These are phyloP conservation scores for Microdochium trichocladiopsis DNA, from an alignment of 2,329 filamentous ascomycete genomes.

Conservation along the genomic window DNA sequence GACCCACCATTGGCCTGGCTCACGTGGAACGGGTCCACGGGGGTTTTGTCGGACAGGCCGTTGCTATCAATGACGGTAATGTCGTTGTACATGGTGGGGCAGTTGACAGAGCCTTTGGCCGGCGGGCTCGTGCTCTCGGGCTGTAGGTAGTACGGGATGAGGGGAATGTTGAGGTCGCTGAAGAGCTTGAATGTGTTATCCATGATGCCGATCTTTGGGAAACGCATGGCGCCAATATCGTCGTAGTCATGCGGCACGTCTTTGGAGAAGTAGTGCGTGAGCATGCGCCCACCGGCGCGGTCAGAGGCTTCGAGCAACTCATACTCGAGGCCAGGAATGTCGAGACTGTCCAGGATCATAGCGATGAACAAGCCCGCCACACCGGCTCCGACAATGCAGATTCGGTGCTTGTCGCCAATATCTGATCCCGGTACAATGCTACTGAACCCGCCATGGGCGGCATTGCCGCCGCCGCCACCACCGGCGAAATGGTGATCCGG, in stretches of 20 bases:
- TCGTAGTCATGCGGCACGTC: constrained; percentile 25
- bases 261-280: constrained; percentile 22
- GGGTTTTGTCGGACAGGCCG: too few species aligned
- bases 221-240: constrained; percentile 32
- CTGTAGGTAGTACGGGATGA: neutral
- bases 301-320: constrained; percentile 26
- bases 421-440: too few species aligned
- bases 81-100: too few species aligned
- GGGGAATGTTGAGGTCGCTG: constrained; percentile 1
- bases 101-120: too few species aligned
- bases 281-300: constrained; percentile 24
- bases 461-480: too few species aligned
- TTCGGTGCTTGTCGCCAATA: constrained; percentile 2
- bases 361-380: constrained; percentile 25
- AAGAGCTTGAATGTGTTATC: constrained; percentile 9
- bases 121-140: too few species aligned
- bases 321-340: constrained; percentile 9
- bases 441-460: too few species aligned
- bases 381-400: constrained; percentile 28
- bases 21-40: too few species aligned
- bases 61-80: too few species aligned
- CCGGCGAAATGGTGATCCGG: too few species aligned
- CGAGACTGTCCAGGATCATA: constrained; percentile 20
- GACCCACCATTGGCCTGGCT: too few species aligned
- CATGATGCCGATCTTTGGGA: constrained; percentile 24